Percentiles rank a stretch among this genome's conserved stretches.
Evolutionary conservation across 2,329 filamentous ascomycete genomes (phyloP).

Genomic region (Cercospora brassicicola): DNA sequence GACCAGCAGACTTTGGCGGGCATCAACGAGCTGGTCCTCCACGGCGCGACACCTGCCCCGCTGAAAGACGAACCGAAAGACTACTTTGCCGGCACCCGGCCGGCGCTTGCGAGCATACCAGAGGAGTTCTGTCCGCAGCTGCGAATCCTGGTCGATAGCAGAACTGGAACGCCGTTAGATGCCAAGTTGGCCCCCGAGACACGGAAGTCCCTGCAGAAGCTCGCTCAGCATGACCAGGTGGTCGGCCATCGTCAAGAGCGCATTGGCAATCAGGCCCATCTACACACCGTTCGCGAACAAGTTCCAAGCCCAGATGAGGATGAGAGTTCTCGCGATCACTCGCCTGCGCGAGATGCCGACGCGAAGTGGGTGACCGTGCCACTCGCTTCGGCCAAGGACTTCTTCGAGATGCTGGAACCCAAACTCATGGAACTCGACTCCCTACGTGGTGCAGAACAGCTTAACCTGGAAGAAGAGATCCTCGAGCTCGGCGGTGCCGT

Average conservation of each 20-base stretch:
- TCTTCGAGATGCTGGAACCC: constrained; percentile 72
- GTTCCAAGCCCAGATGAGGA: constrained; percentile 2
- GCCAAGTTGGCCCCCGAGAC: constrained; percentile 67
- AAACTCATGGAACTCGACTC: constrained; percentile 69
- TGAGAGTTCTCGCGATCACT: constrained; percentile 7
- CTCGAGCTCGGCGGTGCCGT: constrained; percentile 64
- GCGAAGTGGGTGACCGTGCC: constrained; percentile 66
- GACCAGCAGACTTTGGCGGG: constrained; percentile 68
- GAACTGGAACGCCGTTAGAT: constrained; percentile 66
- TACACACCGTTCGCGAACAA: constrained; percentile 4
- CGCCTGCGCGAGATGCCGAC: constrained; percentile 15
- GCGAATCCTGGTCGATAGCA: constrained; percentile 66
- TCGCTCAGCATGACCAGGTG: constrained; percentile 54
- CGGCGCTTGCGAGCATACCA: constrained; percentile 27
- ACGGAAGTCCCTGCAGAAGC: constrained; percentile 61
- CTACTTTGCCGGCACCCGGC: constrained; percentile 30
- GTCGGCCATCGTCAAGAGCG: constrained; percentile 39
- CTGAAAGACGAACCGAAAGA: constrained; percentile 12
- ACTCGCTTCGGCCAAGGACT: constrained; percentile 73
- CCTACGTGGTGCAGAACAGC: constrained; percentile 66
- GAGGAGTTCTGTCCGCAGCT: constrained; percentile 64
- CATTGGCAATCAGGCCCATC: constrained; percentile 20
- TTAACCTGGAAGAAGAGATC: constrained; percentile 64
- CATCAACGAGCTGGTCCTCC: constrained; percentile 54
- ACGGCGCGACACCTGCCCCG: constrained; percentile 12